Conservation (phyloP, 1,284 basidiomycete genomes). For the Sanghuangporus weigelae region DNA sequence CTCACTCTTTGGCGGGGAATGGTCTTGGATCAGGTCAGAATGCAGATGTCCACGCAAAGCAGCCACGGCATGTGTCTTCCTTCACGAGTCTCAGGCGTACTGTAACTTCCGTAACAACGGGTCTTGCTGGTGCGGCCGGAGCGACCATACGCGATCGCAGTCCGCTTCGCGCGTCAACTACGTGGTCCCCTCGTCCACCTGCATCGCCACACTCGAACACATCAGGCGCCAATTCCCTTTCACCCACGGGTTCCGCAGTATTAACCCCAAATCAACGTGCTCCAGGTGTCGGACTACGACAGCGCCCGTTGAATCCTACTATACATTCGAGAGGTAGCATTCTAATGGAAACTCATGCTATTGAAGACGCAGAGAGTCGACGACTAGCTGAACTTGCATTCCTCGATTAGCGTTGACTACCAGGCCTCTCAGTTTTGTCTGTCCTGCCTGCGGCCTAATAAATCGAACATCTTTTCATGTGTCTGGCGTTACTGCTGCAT, state of each 20-base stretch:
- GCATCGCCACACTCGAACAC: not conserved
- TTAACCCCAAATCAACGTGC: not conserved
- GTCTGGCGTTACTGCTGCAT: no score
- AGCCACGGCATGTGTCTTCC: not conserved
- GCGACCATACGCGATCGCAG: not conserved
- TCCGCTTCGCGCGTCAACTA: not conserved
- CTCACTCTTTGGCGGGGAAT: not conserved
- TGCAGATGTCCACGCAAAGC: not conserved
- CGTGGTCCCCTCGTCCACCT: not conserved
- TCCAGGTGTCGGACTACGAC: not conserved
- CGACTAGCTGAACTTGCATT: conserved; percentile 67
- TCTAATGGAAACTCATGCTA: conserved; percentile 41
- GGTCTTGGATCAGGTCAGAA: not conserved
- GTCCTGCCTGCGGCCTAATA: not conserved
- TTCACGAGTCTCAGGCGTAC: conserved; percentile 6
- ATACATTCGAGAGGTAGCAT: conserved; percentile 56
- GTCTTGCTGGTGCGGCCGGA: not conserved
- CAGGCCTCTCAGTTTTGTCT: not conserved
- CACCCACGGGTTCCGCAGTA: not conserved
- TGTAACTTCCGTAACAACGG: conserved; percentile 1
- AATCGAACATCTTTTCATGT: not conserved
- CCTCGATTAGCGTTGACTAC: conserved; percentile 35
- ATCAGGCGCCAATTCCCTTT: not conserved
- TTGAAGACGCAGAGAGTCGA: conserved; percentile 61
- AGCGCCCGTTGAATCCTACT: conserved; percentile 43